A percentile compares a stretch with the other conserved stretches of the same genome.
These are phyloP conservation scores for Fusarium foetens DNA, from an alignment of 2,329 filamentous ascomycete genomes.

Conservation along the genomic window DNA sequence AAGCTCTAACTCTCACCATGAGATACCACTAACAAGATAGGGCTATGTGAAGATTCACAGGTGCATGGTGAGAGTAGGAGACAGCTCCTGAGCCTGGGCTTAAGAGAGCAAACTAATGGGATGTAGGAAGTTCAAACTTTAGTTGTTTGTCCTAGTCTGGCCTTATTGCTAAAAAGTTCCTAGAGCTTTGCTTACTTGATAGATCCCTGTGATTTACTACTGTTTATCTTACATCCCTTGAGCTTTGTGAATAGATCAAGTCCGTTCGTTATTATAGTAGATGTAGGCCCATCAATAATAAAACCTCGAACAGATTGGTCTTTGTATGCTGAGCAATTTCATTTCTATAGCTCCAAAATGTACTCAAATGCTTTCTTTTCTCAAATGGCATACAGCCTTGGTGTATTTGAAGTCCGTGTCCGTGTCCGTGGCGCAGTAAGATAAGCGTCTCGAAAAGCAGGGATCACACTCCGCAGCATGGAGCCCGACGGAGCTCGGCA, in stretches of 20 bases:
- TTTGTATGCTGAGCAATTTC: rapidly evolving
- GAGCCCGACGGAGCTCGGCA: not conserved
- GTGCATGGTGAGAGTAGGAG: not conserved
- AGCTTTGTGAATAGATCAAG: not conserved
- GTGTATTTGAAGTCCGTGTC: not conserved
- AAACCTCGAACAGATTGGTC: rapidly evolving
- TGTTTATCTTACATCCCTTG: not conserved
- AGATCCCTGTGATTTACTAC: too few relatives aligned
- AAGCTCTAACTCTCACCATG: not conserved
- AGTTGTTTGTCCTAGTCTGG: rapidly evolving
- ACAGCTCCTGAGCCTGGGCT: rapidly evolving
- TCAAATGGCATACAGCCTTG: not conserved
- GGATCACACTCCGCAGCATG: not conserved
- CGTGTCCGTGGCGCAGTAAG: not conserved
- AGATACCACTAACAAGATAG: not conserved
- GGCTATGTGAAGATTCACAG: too few relatives aligned
- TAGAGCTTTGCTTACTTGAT: not conserved
- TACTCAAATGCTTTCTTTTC: not conserved
- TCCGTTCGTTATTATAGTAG: not conserved
- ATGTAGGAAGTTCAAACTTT: not conserved
- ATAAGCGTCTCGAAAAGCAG: not conserved
- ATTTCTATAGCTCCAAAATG: not conserved
- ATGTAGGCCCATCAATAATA: too few relatives aligned
- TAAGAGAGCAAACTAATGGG: not conserved
- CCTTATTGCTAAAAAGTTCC: rapidly evolving